Percentiles rank a stretch among this genome's conserved stretches.
These are phyloP conservation scores for Diplodia seriata DNA, from an alignment of 2,329 filamentous ascomycete genomes.

Conservation along the genomic window DNA sequence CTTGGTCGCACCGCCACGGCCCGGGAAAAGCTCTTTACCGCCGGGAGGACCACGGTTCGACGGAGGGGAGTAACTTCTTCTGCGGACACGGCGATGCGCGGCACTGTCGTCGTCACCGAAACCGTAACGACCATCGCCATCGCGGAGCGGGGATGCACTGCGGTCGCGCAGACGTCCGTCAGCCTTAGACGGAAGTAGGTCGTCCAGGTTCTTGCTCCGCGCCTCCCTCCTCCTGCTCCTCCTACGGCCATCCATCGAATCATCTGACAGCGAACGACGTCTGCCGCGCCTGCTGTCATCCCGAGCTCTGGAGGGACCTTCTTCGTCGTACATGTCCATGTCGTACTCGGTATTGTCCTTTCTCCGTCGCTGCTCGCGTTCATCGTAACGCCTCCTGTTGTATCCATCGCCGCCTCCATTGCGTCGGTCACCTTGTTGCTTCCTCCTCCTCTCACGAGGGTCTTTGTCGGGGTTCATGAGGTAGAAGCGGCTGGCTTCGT, in stretches of 20 bases:
- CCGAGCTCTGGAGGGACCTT: constrained; percentile 42
- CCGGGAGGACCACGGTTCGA: constrained; percentile 36
- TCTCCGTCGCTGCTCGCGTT: constrained; percentile 49
- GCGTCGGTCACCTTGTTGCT: constrained; percentile 40
- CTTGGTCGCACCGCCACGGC: constrained; percentile 55
- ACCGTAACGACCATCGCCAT: constrained; percentile 57
- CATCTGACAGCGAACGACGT: constrained; percentile 35
- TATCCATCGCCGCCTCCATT: constrained; percentile 47
- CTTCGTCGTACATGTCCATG: constrained; percentile 84
- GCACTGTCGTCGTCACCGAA: constrained; percentile 58
- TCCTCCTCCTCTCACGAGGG: constrained; percentile 67
- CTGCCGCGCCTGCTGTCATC: constrained; percentile 37
- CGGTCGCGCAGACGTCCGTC: constrained; percentile 62
- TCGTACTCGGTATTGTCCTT: constrained; percentile 67
- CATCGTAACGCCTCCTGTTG: constrained; percentile 54
- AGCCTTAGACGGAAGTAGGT: constrained; percentile 41
- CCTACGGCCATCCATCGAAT: constrained; percentile 36
- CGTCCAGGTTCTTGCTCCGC: constrained; percentile 38
- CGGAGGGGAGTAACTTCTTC: constrained; percentile 51
- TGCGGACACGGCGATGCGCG: constrained; percentile 50
- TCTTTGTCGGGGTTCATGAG: constrained; percentile 90
- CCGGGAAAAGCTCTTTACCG: constrained; percentile 55
- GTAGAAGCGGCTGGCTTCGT: constrained; percentile 87
- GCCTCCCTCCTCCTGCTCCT: constrained; percentile 36
- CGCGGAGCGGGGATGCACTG: constrained; percentile 61